Evolutionary conservation across 23 red algal species (phyloP), one percentile per base, ranked within the genome.

Genomic region (Agarophyton chilense): DNA sequence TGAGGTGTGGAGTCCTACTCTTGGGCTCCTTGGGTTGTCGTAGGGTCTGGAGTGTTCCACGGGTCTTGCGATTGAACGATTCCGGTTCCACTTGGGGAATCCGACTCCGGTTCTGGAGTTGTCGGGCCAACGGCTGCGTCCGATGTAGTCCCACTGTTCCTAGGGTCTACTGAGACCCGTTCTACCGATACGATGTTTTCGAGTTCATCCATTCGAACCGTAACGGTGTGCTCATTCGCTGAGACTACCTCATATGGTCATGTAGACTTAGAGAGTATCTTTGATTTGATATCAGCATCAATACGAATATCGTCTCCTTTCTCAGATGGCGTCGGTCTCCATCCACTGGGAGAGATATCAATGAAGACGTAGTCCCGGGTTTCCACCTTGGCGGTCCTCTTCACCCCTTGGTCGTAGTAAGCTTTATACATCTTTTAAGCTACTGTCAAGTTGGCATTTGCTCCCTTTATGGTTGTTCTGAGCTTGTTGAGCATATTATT

Each of bases 241-340:
- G 31, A 9, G 10, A 84, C 0, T 68, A n/a, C 80, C 58, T 67
- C 10, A 70, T 45, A 84, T 10, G 36, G 41, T 1, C 60, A 57
- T 4, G 80, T 67, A 10, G 80, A 49, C 2, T 84, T 84, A 6
- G 60, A 36, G 16, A 84, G 16, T 10, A 84, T n/a, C 80, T 84
- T 84, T 0, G 40, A 63, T 10, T 33, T 35, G 9, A 66, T 84
- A n/a, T n/a, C n/a, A n/a, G n/a, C n/a, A n/a, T n/a, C 80, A 10
- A 47, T 32, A 6, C 18, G 4, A 68, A 16, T 24, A 12, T 44
- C 60, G 13, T 68, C 38, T n/a, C 19, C 25, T 46, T 70, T 29
- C 7, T 60, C 76, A 3, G 47, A 41, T 5, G 54, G 49, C 5
- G 21, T 84, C 4, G 44, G 60, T 26, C 2, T 45, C 2, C 9